Conservation (phyloP, 192 early-diverging fungal genomes). For the Fimicolochytrium jonesii region DNA sequence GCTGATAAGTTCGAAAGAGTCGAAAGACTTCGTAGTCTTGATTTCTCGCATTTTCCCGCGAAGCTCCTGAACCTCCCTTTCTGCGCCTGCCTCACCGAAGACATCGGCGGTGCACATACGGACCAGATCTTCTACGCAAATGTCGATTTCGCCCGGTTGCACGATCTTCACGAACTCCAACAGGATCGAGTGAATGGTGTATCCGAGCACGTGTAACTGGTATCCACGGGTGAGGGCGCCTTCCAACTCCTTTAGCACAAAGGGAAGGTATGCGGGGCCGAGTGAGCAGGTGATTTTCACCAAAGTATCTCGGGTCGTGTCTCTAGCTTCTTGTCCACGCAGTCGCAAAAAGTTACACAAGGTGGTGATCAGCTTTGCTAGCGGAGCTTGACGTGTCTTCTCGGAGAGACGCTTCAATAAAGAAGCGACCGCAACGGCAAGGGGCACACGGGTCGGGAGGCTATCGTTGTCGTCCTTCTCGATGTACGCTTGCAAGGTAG, state of each 20-base stretch:
- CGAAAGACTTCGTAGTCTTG: conserved; percentile 75
- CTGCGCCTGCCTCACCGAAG: conserved; percentile 84
- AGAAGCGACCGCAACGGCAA: conserved; percentile 80
- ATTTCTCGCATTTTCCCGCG: conserved; percentile 88
- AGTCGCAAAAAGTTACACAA: conserved; percentile 84
- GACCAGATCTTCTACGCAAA: conserved; percentile 67
- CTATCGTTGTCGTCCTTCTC: conserved; percentile 66
- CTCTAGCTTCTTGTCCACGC: conserved; percentile 74
- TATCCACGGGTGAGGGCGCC: conserved; percentile 77
- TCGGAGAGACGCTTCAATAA: conserved; percentile 78
- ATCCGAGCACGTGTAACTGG: conserved; percentile 92
- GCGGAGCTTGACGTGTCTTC: conserved; percentile 67
- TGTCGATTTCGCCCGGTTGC: conserved; percentile 66
- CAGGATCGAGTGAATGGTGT: conserved; percentile 84
- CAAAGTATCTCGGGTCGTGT: conserved; percentile 79
- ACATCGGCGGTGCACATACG: conserved; percentile 81
- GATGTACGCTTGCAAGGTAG: conserved; percentile 74
- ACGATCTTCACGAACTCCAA: conserved; percentile 58
- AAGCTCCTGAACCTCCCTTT: conserved; percentile 88
- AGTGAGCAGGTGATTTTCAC: conserved; percentile 81
- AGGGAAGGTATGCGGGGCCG: conserved; percentile 78
- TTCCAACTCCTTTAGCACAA: conserved; percentile 82
- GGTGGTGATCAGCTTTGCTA: conserved; percentile 82
- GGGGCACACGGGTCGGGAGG: conserved; percentile 73
- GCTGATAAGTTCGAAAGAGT: conserved; percentile 82